phyloP scores from a whole-genome alignment of 208 protist species.

The Leishmania lainsoni region DNA sequence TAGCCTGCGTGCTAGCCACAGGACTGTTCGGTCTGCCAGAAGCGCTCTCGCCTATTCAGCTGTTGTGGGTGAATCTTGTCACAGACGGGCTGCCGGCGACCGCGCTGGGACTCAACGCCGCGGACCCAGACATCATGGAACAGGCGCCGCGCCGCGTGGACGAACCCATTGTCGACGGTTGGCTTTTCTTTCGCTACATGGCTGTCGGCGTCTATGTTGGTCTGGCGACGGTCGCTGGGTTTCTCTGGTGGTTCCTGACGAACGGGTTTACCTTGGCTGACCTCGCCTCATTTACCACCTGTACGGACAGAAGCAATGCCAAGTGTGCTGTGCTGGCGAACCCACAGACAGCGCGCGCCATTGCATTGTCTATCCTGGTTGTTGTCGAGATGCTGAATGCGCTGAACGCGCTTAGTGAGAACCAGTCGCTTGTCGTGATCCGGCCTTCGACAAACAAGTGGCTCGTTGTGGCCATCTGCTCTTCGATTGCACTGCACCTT shows the following conservation, averaged over 20 bases:
- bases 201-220: slow-evolving; percentile 86
- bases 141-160: slow-evolving; percentile 81
- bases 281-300: slow-evolving; percentile 57
- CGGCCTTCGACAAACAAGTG: slow-evolving; percentile 80
- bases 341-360: slow-evolving; percentile 74
- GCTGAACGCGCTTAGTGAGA: slow-evolving; percentile 94
- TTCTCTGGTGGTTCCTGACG: slow-evolving; percentile 84
- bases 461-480: slow-evolving; percentile 81
- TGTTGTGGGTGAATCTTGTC: slow-evolving; percentile 99
- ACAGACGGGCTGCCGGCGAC: slow-evolving; percentile 98
- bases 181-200: slow-evolving; percentile 86
- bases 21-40: slow-evolving; percentile 92
- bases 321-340: slow-evolving; percentile 63
- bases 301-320: slow-evolving; percentile 49
- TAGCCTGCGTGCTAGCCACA: slow-evolving; percentile 86
- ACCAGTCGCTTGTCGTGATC: slow-evolving; percentile 78
- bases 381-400: slow-evolving; percentile 96
- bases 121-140: slow-evolving; percentile 91
- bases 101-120: slow-evolving; percentile 93
- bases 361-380: slow-evolving; percentile 94
- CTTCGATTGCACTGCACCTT: slow-evolving; percentile 88
- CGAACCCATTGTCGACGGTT: slow-evolving; percentile 89
- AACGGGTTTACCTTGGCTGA: slow-evolving; percentile 79
- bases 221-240: slow-evolving; percentile 79
- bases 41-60: slow-evolving; percentile 95